A percentile compares a stretch with the other conserved stretches of the same genome.
Conservation (phyloP, 352 stramenopile species). For the Globisporangium emineosum region DNA sequence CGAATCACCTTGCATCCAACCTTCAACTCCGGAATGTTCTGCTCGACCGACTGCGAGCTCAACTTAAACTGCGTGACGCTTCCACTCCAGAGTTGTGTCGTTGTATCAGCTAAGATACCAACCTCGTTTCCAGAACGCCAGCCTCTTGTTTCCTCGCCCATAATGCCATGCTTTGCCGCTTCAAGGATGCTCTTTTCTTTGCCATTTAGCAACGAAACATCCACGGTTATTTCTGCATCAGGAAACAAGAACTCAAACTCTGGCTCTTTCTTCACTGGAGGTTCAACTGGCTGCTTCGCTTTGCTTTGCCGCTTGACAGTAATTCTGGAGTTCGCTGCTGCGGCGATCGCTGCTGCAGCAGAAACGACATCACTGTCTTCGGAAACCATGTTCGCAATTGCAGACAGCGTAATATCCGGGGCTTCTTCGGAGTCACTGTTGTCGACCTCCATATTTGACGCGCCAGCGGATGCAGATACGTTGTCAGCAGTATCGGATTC, state of each 20-base stretch:
- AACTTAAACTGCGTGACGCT: slow-evolving; percentile 69
- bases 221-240: slow-evolving; percentile 54
- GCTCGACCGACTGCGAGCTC: slow-evolving; percentile 37
- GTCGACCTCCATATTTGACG: slow-evolving; percentile 80
- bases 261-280: slow-evolving; percentile 21
- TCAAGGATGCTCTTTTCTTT: slow-evolving; percentile 55
- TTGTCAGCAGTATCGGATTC: slow-evolving; percentile 25
- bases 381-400: slow-evolving; percentile 85
- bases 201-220: slow-evolving; percentile 52
- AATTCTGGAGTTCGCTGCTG: slow-evolving; percentile 36
- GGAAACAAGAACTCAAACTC: slow-evolving; percentile 72
- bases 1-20: slow-evolving; percentile 87
- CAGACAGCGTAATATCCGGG: slow-evolving; percentile 72
- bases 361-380: slow-evolving; percentile 76
- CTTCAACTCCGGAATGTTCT: slow-evolving; percentile 52
- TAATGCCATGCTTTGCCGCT: slow-evolving; percentile 65
- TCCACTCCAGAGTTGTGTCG: slow-evolving; percentile 75
- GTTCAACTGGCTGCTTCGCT: slow-evolving; percentile 12
- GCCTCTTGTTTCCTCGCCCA: slow-evolving; percentile 44
- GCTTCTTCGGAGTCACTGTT: slow-evolving; percentile 78
- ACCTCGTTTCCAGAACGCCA: slow-evolving; percentile 79
- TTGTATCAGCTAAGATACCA: slow-evolving; percentile 66
- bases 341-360: slow-evolving; percentile 43
- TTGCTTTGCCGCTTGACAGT: slow-evolving; percentile 39
- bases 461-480: slow-evolving; percentile 19